These are phyloP conservation scores for Eucommia ulmoides DNA, from an alignment of 257 asterid species.

Conservation along the genomic window DNA sequence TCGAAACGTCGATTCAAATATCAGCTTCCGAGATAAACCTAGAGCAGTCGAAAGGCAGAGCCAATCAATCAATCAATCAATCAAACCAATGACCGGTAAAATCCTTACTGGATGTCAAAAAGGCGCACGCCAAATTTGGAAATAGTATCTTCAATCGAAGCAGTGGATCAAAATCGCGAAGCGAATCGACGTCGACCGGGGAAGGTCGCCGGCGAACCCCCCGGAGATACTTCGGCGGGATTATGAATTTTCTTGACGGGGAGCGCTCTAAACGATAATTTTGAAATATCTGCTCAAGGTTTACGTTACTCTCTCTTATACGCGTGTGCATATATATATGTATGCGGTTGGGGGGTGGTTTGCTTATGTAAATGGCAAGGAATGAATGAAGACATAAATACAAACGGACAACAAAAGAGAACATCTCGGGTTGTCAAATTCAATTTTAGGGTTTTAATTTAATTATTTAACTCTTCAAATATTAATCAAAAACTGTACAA, in stretches of 20 bases:
- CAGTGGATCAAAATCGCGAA: background rate
- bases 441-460: no score
- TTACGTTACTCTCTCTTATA: conserved; percentile 20
- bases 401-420: conserved; percentile 37
- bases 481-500: no score
- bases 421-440: no score
- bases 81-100: conserved; percentile 1
- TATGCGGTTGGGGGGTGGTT: no score
- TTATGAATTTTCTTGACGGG: background rate
- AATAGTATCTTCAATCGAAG: background rate
- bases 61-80: conserved; percentile 1
- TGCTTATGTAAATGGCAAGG: no score
- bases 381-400: conserved; percentile 14
- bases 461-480: no score
- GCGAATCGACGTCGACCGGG: conserved; percentile 5
- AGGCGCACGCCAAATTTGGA: background rate
- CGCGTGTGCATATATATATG: no score
- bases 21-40: no score
- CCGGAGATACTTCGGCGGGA: conserved; percentile 8
- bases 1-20: no score
- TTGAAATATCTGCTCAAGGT: conserved; percentile 20
- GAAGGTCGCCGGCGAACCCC: conserved; percentile 16
- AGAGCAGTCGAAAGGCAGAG: no score
- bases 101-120: background rate
- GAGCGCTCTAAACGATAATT: background rate